Evolutionary conservation across 768 basidiomycete species (phyloP), one percentile per base, ranked within the genome.

Genomic region (Lactarius evosmus): DNA sequence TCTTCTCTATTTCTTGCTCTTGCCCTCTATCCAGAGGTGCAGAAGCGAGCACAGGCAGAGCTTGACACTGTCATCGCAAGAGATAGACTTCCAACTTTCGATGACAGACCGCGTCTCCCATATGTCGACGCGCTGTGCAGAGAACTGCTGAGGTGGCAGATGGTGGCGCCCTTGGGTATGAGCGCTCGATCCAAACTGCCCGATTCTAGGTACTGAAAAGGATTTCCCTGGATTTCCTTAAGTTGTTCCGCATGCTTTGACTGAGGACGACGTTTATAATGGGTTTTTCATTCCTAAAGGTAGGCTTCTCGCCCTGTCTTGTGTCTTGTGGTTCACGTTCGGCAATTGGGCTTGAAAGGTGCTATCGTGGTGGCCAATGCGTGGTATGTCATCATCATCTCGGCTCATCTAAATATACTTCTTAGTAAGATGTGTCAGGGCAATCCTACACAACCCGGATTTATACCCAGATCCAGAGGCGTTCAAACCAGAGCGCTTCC

Each of bases 1-100:
- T 16, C 61, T n/a, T 65, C 62, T 3, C 70, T 75, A 22, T 40
- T 75, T 32, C 58, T 76, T 19, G 67, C 70, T 2, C 72, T 75
- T 63, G 36, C 69, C 2, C 65, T 71, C n/a, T 55, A 70, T 50
- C 74, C 75, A 16, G 70, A 73, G 1, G 69, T 70, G 7, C 71
- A 72, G 49, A 57, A 46, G 17, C 63, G 68, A 27, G 72, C 71
- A 3, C 73, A 72, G 30, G 67, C 60, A 1, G 72, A 76, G 29
- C 65, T 76, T 3, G 74, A 75, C 52, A 9, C 38, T 3, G 69
- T 73, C 11, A 38, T 72, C 1, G 70, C 68, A 14, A 58, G 56
- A n/a, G 68, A 67, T 29, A 58, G 69, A 16, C 54, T 74, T 3
- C 75, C 74, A 9, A 66, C 62, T 27, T 73, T 71, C n/a, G 61